A percentile compares a stretch with the other conserved stretches of the same genome.
These are phyloP conservation scores for Serendipita indica DNA, from an alignment of 768 basidiomycete genomes.

Conservation along the genomic window DNA sequence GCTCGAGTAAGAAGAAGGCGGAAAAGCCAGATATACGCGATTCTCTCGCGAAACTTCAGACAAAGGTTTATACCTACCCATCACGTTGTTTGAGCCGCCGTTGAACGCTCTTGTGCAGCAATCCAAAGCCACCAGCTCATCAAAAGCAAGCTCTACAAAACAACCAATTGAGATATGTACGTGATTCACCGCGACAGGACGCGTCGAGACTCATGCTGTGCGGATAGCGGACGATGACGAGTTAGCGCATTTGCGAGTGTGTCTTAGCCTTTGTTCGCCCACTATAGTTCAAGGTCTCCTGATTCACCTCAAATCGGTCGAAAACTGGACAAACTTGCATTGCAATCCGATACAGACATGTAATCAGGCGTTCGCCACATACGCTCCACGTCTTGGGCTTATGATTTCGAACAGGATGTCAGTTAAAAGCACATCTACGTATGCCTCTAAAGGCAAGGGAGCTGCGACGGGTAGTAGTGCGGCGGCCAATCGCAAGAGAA, in stretches of 20 bases:
- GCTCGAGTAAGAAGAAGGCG: not conserved
- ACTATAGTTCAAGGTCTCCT: not conserved
- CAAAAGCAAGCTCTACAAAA: not conserved
- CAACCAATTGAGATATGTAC: not conserved
- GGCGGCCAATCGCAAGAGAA: not conserved
- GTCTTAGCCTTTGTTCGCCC: not conserved
- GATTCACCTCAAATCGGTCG: not conserved
- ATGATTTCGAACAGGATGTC: not conserved
- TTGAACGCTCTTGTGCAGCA: not conserved
- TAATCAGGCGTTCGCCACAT: not conserved
- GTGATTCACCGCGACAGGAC: not conserved
- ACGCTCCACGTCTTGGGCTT: too few species aligned
- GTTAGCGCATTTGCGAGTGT: not conserved
- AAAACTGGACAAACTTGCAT: not conserved
- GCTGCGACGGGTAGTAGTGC: not conserved
- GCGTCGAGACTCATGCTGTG: slow-evolving; percentile 7
- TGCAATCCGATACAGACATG: not conserved
- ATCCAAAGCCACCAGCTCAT: not conserved
- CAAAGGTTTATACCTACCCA: not conserved
- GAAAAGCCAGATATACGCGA: not conserved
- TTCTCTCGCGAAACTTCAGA: not conserved
- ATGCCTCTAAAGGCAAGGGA: not conserved
- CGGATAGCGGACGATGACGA: not conserved
- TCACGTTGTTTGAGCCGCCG: not conserved
- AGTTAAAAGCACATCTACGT: not conserved